Evolutionary conservation across 768 basidiomycete genomes (phyloP), one percentile per base, ranked within the genome.

Genomic region (Russula earlei): DNA sequence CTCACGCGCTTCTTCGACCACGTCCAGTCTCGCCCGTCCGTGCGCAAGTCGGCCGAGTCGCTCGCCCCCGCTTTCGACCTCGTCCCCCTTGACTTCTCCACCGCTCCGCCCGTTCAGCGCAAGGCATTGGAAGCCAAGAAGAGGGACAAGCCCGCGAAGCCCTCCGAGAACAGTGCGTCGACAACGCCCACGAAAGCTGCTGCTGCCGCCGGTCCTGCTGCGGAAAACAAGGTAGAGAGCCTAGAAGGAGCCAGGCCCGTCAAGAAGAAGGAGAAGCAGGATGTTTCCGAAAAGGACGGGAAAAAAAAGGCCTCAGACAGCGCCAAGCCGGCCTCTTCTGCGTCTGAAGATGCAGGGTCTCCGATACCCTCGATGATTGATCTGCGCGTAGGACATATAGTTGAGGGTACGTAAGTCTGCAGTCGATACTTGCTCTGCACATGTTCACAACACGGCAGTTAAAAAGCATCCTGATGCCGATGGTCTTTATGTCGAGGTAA

Each of bases 341-440:
- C 75, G 45, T 74, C 78, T 43, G 81, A 79, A 55, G 92, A 91
- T 61, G 77, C 77, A 2, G 81, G 85, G n/a, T 85, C 85, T 60
- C 92, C 94, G 33, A 75, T 84, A 17, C 96, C 96, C 14, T 92
- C 91, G 42, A 97, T 98, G 94, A 87, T 99, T 65, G 96, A 99
- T 64, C 77, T 99, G 58, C 81, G 95, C 44, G 91, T 99, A 3
- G 95, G 96, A 3, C 85, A 82, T 62, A 95, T 98, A 60, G 72
- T 97, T 17, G 89, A 96, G 67, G 82, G 93, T 95, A 63, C 67
- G 82, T 70, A 10, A 7, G 29, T 31, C 31, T 6, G 40, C 33
- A 29, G 31, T 25, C n/a, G 27, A 25, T 5, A 10, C 2, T 31
- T 31, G n/a, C 40, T 5, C 51, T 44, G 20, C 54, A 25, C 53